These are phyloP conservation scores for Anacardium occidentale DNA, from an alignment of 345 rosid species.

Conservation along the genomic window DNA sequence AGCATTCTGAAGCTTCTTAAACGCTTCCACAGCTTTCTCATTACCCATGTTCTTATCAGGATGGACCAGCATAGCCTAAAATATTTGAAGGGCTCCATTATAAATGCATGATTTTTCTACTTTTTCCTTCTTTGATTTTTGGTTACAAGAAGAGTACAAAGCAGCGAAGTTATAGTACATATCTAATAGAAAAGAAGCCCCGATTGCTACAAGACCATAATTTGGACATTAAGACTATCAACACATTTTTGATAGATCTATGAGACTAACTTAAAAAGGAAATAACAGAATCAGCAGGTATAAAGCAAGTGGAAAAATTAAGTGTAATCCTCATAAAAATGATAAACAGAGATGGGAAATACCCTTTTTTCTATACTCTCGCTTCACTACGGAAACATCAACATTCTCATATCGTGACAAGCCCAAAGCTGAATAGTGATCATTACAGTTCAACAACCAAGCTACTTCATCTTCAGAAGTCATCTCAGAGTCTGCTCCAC, in stretches of 20 bases:
- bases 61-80: constrained; percentile 95
- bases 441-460: constrained; percentile 71
- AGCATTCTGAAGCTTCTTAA: constrained; percentile 97
- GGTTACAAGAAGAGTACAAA: neutral
- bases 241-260: neutral
- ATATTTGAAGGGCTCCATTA: constrained; percentile 25
- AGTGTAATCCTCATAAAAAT: neutral
- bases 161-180: neutral
- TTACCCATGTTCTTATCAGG: constrained; percentile 99
- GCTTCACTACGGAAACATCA: constrained; percentile 69
- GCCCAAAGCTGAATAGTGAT: constrained; percentile 86
- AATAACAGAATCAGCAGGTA: neutral
- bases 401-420: constrained; percentile 58
- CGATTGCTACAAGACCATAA: neutral
- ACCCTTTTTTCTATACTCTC: constrained; percentile 98
- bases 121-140: neutral
- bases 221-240: neutral
- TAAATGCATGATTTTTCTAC: constrained; percentile 4
- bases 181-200: neutral
- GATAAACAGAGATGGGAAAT: constrained; percentile 19
- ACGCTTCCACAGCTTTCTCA: constrained; percentile 98
- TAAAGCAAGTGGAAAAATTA: constrained; percentile 2
- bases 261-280: neutral
- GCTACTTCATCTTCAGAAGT: constrained; percentile 91
- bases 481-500: constrained; percentile 74